Evolutionary conservation across 352 stramenopile genomes (phyloP).

Genomic region (Thalassiosira gravida): DNA sequence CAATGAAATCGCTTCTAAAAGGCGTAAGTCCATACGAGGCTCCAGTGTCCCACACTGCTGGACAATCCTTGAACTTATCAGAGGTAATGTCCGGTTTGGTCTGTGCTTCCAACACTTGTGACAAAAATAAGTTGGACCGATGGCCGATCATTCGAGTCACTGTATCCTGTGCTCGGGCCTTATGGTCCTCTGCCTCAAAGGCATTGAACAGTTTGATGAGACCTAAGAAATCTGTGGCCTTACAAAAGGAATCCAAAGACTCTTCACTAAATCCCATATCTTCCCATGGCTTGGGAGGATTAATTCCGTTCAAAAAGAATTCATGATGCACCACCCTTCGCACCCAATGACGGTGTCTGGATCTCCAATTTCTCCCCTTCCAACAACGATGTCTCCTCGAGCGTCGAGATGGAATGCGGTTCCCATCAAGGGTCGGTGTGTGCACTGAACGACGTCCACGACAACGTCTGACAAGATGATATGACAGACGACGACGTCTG

Average conservation of each 20-base stretch:
- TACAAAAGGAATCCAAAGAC: background rate
- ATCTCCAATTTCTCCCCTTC: slow-evolving; percentile 3
- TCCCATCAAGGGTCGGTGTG: background rate
- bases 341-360: background rate
- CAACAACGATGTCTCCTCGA: background rate
- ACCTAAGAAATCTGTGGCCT: background rate
- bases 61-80: background rate
- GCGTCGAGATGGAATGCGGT: background rate
- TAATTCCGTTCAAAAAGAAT: background rate
- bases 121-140: background rate
- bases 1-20: background rate
- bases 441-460: background rate
- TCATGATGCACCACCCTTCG: slow-evolving; percentile 8
- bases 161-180: background rate
- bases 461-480: background rate
- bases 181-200: background rate
- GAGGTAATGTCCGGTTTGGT: background rate
- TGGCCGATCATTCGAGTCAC: background rate
- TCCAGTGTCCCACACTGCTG: background rate
- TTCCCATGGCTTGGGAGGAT: background rate
- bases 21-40: background rate
- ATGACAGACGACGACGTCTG: background rate
- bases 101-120: background rate
- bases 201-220: background rate
- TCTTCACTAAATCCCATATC: background rate